A percentile compares a stretch with the other conserved stretches of the same genome.
Evolutionary conservation across 2,329 filamentous ascomycete genomes (phyloP).

Genomic region (Microcera coccophila): DNA sequence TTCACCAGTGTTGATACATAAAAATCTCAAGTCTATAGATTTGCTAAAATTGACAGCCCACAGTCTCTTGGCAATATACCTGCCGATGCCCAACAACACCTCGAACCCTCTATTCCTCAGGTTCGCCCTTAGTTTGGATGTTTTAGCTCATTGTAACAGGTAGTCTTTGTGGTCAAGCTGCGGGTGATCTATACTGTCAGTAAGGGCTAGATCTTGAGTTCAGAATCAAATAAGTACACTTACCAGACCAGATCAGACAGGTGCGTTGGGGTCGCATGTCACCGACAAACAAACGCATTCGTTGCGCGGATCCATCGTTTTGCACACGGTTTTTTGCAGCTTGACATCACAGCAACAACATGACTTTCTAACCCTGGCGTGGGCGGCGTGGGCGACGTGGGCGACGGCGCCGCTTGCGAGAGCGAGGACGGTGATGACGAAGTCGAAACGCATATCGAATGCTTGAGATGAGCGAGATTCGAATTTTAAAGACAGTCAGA

Average conservation of each 20-base stretch:
- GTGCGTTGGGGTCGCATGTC: too few relatives aligned
- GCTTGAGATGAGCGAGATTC: not conserved
- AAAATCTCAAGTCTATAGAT: too few relatives aligned
- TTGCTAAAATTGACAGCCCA: too few relatives aligned
- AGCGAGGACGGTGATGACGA: not conserved
- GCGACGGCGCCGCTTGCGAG: constrained; percentile 1
- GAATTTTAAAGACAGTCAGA: not conserved
- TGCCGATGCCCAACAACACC: too few relatives aligned
- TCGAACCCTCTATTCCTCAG: too few relatives aligned
- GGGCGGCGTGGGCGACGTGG: too few relatives aligned
- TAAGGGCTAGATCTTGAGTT: not conserved
- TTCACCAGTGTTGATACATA: too few relatives aligned
- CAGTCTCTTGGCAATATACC: too few relatives aligned
- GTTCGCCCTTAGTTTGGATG: not conserved
- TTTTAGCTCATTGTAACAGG: not conserved
- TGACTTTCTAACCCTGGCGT: not conserved
- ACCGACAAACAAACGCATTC: constrained; percentile 10
- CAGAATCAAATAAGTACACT: not conserved
- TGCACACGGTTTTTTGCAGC: constrained; percentile 6
- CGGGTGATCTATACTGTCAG: not conserved
- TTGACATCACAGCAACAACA: constrained; percentile 15
- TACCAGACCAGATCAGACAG: constrained; percentile 5
- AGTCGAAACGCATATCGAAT: constrained; percentile 3
- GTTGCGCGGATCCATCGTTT: not conserved
- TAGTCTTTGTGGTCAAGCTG: not conserved